Evolutionary conservation across 148 eudicot species (phyloP).

Genomic region (Rhododendron simsii): DNA sequence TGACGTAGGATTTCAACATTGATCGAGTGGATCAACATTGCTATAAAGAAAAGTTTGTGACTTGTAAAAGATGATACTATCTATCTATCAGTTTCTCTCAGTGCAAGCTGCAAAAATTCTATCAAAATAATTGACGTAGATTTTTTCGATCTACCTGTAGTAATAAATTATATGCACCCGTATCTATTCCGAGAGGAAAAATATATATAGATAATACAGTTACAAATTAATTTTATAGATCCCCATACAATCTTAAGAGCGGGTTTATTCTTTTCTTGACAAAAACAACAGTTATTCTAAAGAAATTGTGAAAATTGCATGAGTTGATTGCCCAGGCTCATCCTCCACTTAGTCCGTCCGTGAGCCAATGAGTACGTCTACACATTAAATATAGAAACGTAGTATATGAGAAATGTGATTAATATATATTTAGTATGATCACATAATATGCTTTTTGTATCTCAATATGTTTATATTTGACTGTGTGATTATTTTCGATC

Average conservation of each 20-base stretch:
- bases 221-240: not conserved
- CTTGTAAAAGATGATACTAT: not conserved
- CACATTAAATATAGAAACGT: not conserved
- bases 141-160: not conserved
- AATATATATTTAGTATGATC: too few relatives aligned
- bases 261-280: not conserved
- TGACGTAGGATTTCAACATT: not conserved
- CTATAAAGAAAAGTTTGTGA: too few relatives aligned
- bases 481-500: too few relatives aligned
- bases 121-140: not conserved
- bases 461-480: too few relatives aligned
- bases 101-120: not conserved
- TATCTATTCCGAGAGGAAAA: not conserved
- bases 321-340: not conserved
- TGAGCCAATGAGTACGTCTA: not conserved
- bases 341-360: not conserved
- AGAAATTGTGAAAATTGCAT: not conserved
- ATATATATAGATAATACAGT: not conserved
- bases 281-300: not conserved
- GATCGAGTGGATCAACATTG: not conserved
- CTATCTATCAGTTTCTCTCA: not conserved
- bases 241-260: not conserved
- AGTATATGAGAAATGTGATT: too few relatives aligned
- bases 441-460: too few relatives aligned
- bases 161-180: not conserved